These are phyloP conservation scores for Schwanniomyces occidentalis DNA, from an alignment of 805 yeast genomes.

Conservation along the genomic window DNA sequence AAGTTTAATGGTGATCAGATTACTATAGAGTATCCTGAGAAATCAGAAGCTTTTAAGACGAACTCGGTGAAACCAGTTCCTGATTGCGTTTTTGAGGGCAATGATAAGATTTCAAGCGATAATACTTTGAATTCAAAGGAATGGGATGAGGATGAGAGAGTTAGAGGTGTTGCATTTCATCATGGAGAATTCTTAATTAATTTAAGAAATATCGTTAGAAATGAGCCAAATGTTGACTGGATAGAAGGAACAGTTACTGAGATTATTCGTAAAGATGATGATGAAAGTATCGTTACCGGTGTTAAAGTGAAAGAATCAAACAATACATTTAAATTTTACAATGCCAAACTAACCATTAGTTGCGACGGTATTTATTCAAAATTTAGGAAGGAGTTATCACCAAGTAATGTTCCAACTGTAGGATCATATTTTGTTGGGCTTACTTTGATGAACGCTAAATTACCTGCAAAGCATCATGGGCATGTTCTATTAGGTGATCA, in stretches of 20 bases:
- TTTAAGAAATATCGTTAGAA: slow-evolving; percentile 66
- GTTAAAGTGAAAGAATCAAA: slow-evolving; percentile 58
- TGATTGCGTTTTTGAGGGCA: slow-evolving; percentile 55
- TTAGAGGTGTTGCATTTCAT: slow-evolving; percentile 83
- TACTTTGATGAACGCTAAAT: slow-evolving; percentile 67
- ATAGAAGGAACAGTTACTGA: slow-evolving; percentile 82
- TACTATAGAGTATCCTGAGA: slow-evolving; percentile 69
- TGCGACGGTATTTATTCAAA: slow-evolving; percentile 96
- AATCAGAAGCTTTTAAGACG: slow-evolving; percentile 43
- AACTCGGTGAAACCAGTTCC: slow-evolving; percentile 51
- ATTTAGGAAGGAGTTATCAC: slow-evolving; percentile 72
- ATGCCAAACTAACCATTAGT: slow-evolving; percentile 66
- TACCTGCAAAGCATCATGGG: slow-evolving; percentile 78
- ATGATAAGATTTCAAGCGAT: slow-evolving; percentile 53
- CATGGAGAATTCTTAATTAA: slow-evolving; percentile 87
- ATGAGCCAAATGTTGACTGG: slow-evolving; percentile 73
- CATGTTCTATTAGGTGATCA: slow-evolving; percentile 87
- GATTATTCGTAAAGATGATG: slow-evolving; percentile 53
- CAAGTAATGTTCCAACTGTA: slow-evolving; percentile 62
- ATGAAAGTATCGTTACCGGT: slow-evolving; percentile 62
- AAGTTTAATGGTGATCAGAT: slow-evolving; percentile 61
- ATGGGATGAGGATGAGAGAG: slow-evolving; percentile 60
- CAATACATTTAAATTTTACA: slow-evolving; percentile 43
- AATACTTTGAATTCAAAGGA: slow-evolving; percentile 47
- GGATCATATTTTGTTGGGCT: slow-evolving; percentile 89